Evolutionary conservation across 2,329 filamentous ascomycete species (phyloP), one percentile per base, ranked within the genome.

Genomic region (Cordyceps javanica): DNA sequence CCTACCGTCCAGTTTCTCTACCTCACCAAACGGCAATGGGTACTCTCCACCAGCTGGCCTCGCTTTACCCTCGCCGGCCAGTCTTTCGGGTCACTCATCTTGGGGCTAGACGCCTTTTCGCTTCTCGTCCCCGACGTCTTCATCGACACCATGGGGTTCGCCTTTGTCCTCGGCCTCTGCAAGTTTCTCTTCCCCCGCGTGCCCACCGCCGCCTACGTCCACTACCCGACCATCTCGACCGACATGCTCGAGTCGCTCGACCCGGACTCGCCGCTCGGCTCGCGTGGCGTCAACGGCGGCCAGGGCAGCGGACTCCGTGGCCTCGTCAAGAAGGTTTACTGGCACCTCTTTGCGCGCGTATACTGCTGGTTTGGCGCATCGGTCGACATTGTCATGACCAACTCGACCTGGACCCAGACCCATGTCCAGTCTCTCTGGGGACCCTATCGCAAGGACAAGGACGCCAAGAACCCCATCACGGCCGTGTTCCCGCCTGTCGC

Each of bases 91-190:
- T 97, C 92, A 6, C 69, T 99, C 46, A 70, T 96, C 28, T 79
- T 99, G 55, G 92, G 89, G 26, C 94, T 90, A 79, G 93, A 99
- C 67, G 93, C 93, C 11, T 94, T 99, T 70, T 87, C 84, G n/a
- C 82, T 97, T 3, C 80, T 97, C 3, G 89, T 93, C 0, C 94
- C 94, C 0, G 94, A 99, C 70, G 82, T 97, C 54, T 96, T 97
- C 70, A 80, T 99, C 65, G 94, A 99, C 69, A 99, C 94, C 2
- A 97, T 99, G 92, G 94, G 94, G 61, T 99, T 97, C 68, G 91
- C 93, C 26, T 99, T 97, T 69, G 83, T 89, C 0, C 82, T 96
- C 11, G 91, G 90, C 9, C 78, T 97, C 3, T 89, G 81, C 71
- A 94, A 91, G 68, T 81, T 89, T 62, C 78, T 97, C 25, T 97